A percentile compares a stretch with the other conserved stretches of the same genome.
phyloP scores from a whole-genome alignment of 805 yeast species.

The Brettanomyces bruxellensis region DNA sequence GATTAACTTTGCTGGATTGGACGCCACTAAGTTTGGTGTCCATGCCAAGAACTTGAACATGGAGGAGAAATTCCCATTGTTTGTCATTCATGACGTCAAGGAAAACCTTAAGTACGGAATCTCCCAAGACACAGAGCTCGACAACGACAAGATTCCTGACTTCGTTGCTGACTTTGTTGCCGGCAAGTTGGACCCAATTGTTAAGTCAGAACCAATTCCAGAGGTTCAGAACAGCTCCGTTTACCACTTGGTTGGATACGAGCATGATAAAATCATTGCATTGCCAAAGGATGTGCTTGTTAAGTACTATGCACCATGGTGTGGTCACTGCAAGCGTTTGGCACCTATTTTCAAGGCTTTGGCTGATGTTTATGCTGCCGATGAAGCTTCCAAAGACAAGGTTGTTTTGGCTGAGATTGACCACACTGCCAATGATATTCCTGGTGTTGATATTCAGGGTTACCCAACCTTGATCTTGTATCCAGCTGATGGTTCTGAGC shows the following conservation, averaged over 20 bases:
- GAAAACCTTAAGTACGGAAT: slow-evolving; percentile 71
- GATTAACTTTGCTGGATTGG: slow-evolving; percentile 81
- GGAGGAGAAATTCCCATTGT: slow-evolving; percentile 80
- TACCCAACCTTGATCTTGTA: slow-evolving; percentile 88
- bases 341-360: slow-evolving; percentile 86
- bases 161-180: slow-evolving; percentile 56
- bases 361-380: slow-evolving; percentile 55
- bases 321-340: slow-evolving; percentile 90
- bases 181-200: slow-evolving; percentile 60
- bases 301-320: slow-evolving; percentile 96
- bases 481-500: slow-evolving; percentile 72
- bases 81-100: slow-evolving; percentile 71
- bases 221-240: slow-evolving; percentile 65
- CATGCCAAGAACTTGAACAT: slow-evolving; percentile 84
- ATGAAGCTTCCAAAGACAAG: slow-evolving; percentile 37
- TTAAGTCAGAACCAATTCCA: slow-evolving; percentile 85
- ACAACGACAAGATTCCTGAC: slow-evolving; percentile 43
- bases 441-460: slow-evolving; percentile 66
- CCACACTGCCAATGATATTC: slow-evolving; percentile 82
- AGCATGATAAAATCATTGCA: slow-evolving; percentile 59
- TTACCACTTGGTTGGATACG: slow-evolving; percentile 71
- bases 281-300: slow-evolving; percentile 69
- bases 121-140: slow-evolving; percentile 46
- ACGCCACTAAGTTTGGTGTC: slow-evolving; percentile 69
- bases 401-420: slow-evolving; percentile 81